Evolutionary conservation across 2,329 filamentous ascomycete genomes (phyloP).

Genomic region (Rhexocercosporidium sp.): DNA sequence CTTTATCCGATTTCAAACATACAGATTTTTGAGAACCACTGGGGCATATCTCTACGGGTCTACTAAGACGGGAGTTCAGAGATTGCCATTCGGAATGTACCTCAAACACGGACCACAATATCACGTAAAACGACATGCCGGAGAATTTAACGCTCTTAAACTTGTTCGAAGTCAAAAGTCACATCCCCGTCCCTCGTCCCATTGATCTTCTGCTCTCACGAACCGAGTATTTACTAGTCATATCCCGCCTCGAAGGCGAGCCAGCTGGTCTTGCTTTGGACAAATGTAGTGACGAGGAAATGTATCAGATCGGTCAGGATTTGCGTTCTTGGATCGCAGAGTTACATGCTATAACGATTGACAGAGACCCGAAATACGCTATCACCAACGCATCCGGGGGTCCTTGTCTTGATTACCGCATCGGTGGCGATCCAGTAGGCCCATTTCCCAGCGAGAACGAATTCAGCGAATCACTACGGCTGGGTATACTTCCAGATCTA

Average conservation of each 20-base stretch:
- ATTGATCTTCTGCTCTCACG: slow-evolving; percentile 18
- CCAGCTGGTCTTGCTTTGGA: slow-evolving; percentile 13
- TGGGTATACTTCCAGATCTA: slow-evolving; percentile 14
- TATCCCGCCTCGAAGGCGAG: slow-evolving; percentile 20
- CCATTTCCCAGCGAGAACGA: slow-evolving; percentile 22
- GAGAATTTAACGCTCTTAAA: slow-evolving; percentile 23
- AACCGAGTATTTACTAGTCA: slow-evolving; percentile 18
- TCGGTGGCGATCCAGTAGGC: slow-evolving; percentile 14
- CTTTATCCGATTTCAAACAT: slow-evolving; percentile 19
- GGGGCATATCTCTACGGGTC: slow-evolving; percentile 18
- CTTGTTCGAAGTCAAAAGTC: slow-evolving; percentile 13
- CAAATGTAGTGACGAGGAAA: slow-evolving; percentile 22
- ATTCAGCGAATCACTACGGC: slow-evolving; percentile 19
- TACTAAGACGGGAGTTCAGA: slow-evolving; percentile 12
- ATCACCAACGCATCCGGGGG: slow-evolving; percentile 22
- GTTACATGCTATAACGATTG: slow-evolving; percentile 14
- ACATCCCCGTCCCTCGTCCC: slow-evolving; percentile 19
- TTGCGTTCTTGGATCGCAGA: slow-evolving; percentile 21
- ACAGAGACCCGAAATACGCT: slow-evolving; percentile 9
- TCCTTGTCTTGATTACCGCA: slow-evolving; percentile 23
- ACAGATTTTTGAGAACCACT: slow-evolving; percentile 14
- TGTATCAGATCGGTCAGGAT: slow-evolving; percentile 19
- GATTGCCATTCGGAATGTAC: slow-evolving; percentile 27
- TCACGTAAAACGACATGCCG: slow-evolving; percentile 9
- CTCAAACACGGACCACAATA: slow-evolving; percentile 21